Evolutionary conservation across 2,329 filamentous ascomycete genomes (phyloP), one percentile per base, ranked within the genome.

Genomic region (Iodosphaeria phyllophila): DNA sequence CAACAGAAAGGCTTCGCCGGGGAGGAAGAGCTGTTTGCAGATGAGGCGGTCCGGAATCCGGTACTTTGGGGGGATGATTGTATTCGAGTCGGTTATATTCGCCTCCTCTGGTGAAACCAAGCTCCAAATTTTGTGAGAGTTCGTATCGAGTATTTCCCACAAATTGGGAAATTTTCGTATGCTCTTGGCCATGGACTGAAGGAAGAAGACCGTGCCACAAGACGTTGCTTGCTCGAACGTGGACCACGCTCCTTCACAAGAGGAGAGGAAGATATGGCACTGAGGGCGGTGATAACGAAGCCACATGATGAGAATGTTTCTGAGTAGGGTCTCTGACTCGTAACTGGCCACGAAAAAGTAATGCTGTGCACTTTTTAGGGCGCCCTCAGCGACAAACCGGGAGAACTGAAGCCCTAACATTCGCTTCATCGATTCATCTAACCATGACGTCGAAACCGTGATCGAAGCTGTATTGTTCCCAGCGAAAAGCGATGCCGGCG

Each of bases 1-100:
- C 4, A 64, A 36, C 1, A 63, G 35, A n/a, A 63, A 46, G 4
- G 46, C 54, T 5, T 48, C 43, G 0, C 58, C 55, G 13, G 43
- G 37, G 3, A 58, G 56, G 26, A 64, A 59, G 3, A 64, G 34
- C 3, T 46, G 46, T 2, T 43, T 54, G 17, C 52, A 30, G 6
- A 35, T 40, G 5, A 57, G 35, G 11, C 41, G 42, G 0, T 50
- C 50, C 1, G 50, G 40, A 8, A 31, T 33, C 15, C 20, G 30
- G 15, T 21, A 32, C 2, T n/a, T n/a, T n/a, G n/a, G 47, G 46
- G 1, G 32, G 32, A 13, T 37, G 14, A 24, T 22, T 14, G 6
- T 8, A 10, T 6, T 9, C 15, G 12, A 12, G 12, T 13, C 5
- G 6, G 22, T 12, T 7, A 19, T 6, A n/a, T 22, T 13, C 10